Evolutionary conservation across 1,284 basidiomycete species (phyloP).

Genomic region (Vanrija sp.): DNA sequence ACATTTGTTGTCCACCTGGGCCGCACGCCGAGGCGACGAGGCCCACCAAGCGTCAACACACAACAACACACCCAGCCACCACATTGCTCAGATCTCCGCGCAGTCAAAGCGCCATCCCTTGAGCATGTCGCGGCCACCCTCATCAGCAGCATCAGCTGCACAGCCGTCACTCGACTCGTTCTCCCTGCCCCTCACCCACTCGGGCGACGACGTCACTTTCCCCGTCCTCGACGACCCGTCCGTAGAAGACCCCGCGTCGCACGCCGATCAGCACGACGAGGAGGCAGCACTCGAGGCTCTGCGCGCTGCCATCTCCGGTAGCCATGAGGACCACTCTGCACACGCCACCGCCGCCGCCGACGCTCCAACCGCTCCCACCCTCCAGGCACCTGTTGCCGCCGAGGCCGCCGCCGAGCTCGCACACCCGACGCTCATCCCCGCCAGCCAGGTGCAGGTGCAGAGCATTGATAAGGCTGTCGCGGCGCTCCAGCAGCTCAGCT

Average conservation of each 20-base stretch:
- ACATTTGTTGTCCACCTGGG: constrained; percentile 6
- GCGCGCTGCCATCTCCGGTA: constrained; percentile 27
- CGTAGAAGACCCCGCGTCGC: not conserved
- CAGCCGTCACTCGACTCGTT: constrained; percentile 7
- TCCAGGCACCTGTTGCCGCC: not conserved
- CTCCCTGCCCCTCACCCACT: constrained; percentile 7
- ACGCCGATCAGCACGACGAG: constrained; percentile 20
- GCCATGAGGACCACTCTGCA: constrained; percentile 1
- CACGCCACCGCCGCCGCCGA: not conserved
- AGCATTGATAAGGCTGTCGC: constrained; percentile 22
- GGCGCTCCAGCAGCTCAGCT: constrained; percentile 23
- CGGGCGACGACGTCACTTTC: constrained; percentile 14
- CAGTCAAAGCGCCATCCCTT: not conserved
- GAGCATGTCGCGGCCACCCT: not conserved
- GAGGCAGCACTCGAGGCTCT: constrained; percentile 36
- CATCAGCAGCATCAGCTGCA: not conserved
- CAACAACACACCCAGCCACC: not conserved
- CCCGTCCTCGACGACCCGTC: constrained; percentile 15
- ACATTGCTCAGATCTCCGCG: not conserved
- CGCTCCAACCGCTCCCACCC: not conserved
- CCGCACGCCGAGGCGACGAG: too few species aligned
- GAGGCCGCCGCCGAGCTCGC: not conserved
- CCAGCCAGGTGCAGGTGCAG: constrained; percentile 17
- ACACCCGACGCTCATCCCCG: constrained; percentile 16
- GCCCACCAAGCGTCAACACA: not conserved